Percentiles rank a stretch among this genome's conserved stretches.
Conservation (phyloP, 2,329 filamentous ascomycete genomes). For the Chalara sp. region DNA sequence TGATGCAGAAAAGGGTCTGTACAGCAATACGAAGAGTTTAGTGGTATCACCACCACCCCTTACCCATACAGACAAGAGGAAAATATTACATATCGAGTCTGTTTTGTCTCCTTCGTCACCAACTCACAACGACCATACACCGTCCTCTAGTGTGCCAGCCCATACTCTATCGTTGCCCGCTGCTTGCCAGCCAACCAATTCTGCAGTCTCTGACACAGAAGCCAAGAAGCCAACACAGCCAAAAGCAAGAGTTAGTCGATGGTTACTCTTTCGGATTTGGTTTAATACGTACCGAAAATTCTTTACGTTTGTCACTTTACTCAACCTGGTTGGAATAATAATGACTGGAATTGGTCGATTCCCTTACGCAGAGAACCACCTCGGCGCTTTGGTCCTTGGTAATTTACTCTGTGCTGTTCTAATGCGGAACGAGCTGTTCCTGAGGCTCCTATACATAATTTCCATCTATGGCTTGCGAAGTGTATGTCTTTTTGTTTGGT, state of each 20-base stretch:
- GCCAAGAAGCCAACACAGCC: conserved; percentile 1
- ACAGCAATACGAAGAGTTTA: conserved; percentile 21
- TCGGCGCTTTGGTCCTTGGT: conserved; percentile 33
- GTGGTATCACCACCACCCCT: conserved; percentile 18
- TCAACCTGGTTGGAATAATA: conserved; percentile 32
- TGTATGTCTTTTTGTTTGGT: conserved; percentile 23
- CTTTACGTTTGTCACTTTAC: conserved; percentile 30
- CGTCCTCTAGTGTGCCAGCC: conserved; percentile 21
- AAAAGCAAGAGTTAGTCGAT: conserved; percentile 13
- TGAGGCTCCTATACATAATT: conserved; percentile 31
- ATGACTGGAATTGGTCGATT: conserved; percentile 28
- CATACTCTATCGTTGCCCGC: conserved; percentile 21
- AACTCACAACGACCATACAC: conserved; percentile 28
- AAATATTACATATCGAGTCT: conserved; percentile 15
- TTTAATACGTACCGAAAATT: conserved; percentile 36
- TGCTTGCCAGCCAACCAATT: conserved; percentile 4
- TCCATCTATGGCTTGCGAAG: conserved; percentile 32
- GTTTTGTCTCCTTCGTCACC: conserved; percentile 22
- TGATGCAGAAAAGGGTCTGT: conserved; percentile 31
- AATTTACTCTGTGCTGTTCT: conserved; percentile 33
- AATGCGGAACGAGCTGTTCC: conserved; percentile 34
- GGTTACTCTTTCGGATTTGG: conserved; percentile 32
- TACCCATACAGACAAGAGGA: conserved; percentile 16
- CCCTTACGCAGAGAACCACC: conserved; percentile 31
- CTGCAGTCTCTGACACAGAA: conserved; percentile 1